A percentile compares a stretch with the other conserved stretches of the same genome.
phyloP scores from a whole-genome alignment of 257 asterid genomes.

The Knoxia roxburghii region DNA sequence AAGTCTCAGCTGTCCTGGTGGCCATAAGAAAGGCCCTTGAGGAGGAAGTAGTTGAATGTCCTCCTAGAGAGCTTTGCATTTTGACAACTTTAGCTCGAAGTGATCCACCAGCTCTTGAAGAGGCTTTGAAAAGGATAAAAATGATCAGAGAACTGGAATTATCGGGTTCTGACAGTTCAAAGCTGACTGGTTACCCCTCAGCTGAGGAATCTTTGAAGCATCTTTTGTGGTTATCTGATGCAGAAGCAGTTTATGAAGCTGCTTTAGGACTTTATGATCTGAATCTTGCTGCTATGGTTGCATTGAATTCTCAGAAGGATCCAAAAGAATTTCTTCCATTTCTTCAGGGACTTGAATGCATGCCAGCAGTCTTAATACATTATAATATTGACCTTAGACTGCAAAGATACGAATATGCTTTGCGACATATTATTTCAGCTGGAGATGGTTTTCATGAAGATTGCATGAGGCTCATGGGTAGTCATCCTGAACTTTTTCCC shows the following conservation, averaged over 20 bases:
- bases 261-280: constrained; percentile 95
- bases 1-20: constrained; percentile 50
- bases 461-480: constrained; percentile 55
- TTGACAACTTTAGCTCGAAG: constrained; percentile 86
- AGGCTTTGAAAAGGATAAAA: constrained; percentile 79
- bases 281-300: constrained; percentile 97
- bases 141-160: constrained; percentile 77
- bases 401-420: constrained; percentile 69
- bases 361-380: constrained; percentile 68
- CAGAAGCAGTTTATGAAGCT: constrained; percentile 85
- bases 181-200: constrained; percentile 50
- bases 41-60: constrained; percentile 59
- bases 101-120: constrained; percentile 83
- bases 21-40: constrained; percentile 81
- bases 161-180: constrained; percentile 47
- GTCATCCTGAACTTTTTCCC: constrained; percentile 79
- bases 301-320: constrained; percentile 86
- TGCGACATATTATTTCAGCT: constrained; percentile 73
- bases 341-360: constrained; percentile 69
- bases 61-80: constrained; percentile 90
- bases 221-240: constrained; percentile 80
- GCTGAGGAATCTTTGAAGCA: constrained; percentile 96
- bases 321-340: constrained; percentile 95
- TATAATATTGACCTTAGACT: constrained; percentile 83
- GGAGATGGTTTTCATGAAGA: constrained; percentile 77